phyloP scores from a whole-genome alignment of 768 basidiomycete species.

The Ramaria sp. region DNA sequence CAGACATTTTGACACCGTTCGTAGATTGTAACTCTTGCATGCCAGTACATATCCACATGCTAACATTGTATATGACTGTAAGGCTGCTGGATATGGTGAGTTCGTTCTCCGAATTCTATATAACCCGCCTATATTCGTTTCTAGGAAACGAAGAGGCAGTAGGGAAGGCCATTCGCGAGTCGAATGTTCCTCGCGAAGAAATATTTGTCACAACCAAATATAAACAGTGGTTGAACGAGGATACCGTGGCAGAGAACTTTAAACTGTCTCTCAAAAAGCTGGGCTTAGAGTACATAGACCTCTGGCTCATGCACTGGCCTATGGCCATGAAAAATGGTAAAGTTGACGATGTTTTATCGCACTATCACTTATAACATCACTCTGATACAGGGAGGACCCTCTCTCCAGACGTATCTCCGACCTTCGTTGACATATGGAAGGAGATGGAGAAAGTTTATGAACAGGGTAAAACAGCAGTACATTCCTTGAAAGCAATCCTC shows the following conservation, averaged over 20 bases:
- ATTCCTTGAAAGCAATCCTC: conserved; percentile 5
- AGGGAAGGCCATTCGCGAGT: conserved; percentile 11
- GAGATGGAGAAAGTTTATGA: conserved; percentile 25
- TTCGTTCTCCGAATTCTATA: neutral
- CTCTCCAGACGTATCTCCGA: conserved; percentile 18
- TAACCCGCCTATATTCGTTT: neutral
- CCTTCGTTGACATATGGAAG: conserved; percentile 26
- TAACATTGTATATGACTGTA: neutral
- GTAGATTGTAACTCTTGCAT: neutral
- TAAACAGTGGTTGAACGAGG: conserved; percentile 26
- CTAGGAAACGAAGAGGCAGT: neutral
- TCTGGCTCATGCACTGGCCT: conserved; percentile 34
- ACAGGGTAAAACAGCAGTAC: conserved; percentile 15
- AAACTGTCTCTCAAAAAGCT: conserved; percentile 27
- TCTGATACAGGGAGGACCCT: conserved; percentile 11
- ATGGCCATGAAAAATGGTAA: conserved; percentile 14
- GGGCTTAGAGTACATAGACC: conserved; percentile 37
- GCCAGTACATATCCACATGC: neutral
- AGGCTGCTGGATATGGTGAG: neutral
- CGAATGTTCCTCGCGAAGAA: conserved; percentile 32
- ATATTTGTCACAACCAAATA: conserved; percentile 44
- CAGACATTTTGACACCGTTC: neutral
- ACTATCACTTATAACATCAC: neutral
- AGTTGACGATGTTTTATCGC: neutral
- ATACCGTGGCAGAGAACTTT: too few relatives aligned